Conservation (phyloP, 805 yeast species). For the Starmerella ratchasimensis region DNA sequence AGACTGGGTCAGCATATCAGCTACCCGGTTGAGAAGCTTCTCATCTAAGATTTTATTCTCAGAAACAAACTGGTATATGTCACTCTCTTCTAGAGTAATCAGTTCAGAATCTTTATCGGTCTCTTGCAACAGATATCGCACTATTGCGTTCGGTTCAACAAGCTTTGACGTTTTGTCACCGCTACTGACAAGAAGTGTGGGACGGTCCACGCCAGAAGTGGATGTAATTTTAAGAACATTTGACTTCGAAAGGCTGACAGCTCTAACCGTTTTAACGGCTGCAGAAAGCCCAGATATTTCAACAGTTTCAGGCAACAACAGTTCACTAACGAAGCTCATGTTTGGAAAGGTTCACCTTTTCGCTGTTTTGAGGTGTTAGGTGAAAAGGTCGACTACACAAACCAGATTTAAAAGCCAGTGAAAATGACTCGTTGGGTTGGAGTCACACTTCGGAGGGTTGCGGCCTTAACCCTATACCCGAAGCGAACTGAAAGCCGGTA, state of each 20-base stretch:
- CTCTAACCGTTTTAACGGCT: constrained; percentile 31
- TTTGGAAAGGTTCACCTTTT: too few species aligned
- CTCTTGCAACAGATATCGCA: constrained; percentile 29
- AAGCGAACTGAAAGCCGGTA: too few species aligned
- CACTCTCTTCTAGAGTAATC: constrained; percentile 30
- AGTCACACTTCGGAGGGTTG: too few species aligned
- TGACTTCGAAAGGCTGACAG: constrained; percentile 27
- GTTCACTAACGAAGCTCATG: constrained; percentile 7
- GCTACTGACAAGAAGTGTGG: constrained; percentile 12
- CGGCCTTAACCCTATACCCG: too few species aligned
- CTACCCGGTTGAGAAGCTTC: constrained; percentile 16
- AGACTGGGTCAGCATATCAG: constrained; percentile 21
- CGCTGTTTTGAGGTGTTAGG: too few species aligned
- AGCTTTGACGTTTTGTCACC: constrained; percentile 21
- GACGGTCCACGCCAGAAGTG: constrained; percentile 14
- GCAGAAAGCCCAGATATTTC: constrained; percentile 17
- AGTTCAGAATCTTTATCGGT: constrained; percentile 17
- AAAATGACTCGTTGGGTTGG: too few species aligned
- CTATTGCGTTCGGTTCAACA: constrained; percentile 41
- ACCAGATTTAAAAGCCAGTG: too few species aligned
- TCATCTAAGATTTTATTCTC: constrained; percentile 17
- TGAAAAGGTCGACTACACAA: too few species aligned
- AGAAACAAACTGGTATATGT: constrained; percentile 20
- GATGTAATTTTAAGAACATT: constrained; percentile 19
- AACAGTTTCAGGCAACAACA: constrained; percentile 17